Evolutionary conservation across 805 yeast species (phyloP), one percentile per base, ranked within the genome.

Genomic region (Naumovozyma baii): DNA sequence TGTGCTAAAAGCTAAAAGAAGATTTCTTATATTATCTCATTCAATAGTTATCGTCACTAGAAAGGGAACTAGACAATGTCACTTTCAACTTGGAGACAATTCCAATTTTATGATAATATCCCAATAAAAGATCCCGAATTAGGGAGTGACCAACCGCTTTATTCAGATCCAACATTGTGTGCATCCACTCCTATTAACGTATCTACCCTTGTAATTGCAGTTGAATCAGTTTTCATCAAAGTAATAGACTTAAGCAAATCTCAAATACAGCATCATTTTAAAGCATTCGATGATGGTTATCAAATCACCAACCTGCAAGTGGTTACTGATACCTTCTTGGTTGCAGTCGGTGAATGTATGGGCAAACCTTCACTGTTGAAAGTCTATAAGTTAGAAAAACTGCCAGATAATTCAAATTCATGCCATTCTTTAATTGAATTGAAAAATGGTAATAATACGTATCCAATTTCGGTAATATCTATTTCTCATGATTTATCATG

Each of bases 101-200:
- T 90, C 61, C 85, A 84, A 44, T 83, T 90, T 60, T 87, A 83
- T 58, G 95, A 86, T 39, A 70, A 75, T 29, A 70, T 78, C 0
- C 96, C 96, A 4, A 81, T 92, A 15, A 65, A 78, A 44, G 98
- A 92, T 55, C 97, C 97, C 4, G 66, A 73, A 43, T 70, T 73
- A 41, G 79, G 80, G 5, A 67, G 80, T 0, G 68, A 67, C 3
- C 65, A 70, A 4, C 81, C 83, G 0, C 65, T 88, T 18, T 88
- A 81, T 59, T 84, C 96, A 1, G 95, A 87, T 53, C 78, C 88
- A 1, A 66, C 77, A 10, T 57, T 87, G 30, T 69, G 83, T 3
- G 76, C 86, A 1, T 71, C 82, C 3, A 69, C 80, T 31, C 66
- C 86, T 2, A 67, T 82, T 2, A 66, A 69, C 2, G 68, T 72